Evolutionary conservation across 148 eudicot genomes (phyloP).

Genomic region (Heliamphora exappendiculata): DNA sequence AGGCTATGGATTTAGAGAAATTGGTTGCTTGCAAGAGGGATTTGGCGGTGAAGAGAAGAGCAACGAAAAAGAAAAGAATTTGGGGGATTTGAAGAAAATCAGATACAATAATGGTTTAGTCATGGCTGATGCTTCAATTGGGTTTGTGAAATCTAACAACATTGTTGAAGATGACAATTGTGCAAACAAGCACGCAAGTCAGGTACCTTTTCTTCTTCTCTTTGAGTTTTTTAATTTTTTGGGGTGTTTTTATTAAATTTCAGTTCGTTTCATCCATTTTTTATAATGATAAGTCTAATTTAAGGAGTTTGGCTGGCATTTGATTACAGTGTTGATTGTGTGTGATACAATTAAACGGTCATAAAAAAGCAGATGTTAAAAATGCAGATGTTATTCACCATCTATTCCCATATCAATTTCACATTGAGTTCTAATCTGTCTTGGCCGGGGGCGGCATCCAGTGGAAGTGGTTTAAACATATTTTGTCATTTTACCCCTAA

Average conservation of each 20-base stretch:
- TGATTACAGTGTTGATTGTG: neutral
- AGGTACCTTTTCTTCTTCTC: slow-evolving; percentile 12
- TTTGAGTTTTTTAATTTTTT: neutral
- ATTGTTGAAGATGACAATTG: slow-evolving; percentile 1
- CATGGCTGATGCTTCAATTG: slow-evolving; percentile 15
- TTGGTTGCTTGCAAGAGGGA: slow-evolving; percentile 22
- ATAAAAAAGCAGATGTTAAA: neutral
- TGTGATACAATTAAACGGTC: too few relatives aligned
- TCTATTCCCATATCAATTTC: neutral
- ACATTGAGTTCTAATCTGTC: neutral
- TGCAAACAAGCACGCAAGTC: neutral
- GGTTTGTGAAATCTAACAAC: slow-evolving; percentile 5
- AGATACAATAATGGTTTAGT: slow-evolving; percentile 14
- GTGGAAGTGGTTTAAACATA: neutral
- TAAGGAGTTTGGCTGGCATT: neutral
- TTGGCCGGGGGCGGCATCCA: neutral
- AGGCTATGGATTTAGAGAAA: slow-evolving; percentile 18
- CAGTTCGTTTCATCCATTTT: neutral
- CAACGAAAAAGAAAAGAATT: slow-evolving; percentile 20
- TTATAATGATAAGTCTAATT: neutral
- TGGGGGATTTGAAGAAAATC: slow-evolving; percentile 3
- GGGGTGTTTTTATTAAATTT: neutral
- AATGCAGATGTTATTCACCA: neutral
- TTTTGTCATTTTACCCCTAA: too few relatives aligned
- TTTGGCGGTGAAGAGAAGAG: slow-evolving; percentile 29